These are phyloP conservation scores for Ophiostoma montium DNA, from an alignment of 2,329 filamentous ascomycete species.

Conservation along the genomic window DNA sequence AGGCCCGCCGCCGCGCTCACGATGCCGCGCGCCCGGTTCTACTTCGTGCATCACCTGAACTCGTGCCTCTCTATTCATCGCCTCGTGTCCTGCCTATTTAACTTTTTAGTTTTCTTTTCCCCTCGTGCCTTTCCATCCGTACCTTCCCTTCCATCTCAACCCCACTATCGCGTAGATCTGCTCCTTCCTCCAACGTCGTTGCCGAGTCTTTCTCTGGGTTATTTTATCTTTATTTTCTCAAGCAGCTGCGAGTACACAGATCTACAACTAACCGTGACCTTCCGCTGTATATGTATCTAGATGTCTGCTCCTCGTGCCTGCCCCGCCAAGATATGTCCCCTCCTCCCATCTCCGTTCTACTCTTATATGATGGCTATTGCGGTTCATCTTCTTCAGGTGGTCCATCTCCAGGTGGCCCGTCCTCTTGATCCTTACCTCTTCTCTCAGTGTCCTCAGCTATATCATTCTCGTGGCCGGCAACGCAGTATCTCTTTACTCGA, in stretches of 20 bases:
- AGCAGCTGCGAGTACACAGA: too few relatives aligned
- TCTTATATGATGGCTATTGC: neutral
- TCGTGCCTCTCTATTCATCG: neutral
- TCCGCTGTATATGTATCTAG: neutral
- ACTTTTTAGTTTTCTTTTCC: neutral
- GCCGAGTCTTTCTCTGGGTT: neutral
- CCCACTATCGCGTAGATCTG: neutral
- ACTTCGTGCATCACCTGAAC: conserved; percentile 3
- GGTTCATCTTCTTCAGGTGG: neutral
- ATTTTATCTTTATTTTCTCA: too few relatives aligned
- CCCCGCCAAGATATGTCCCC: conserved; percentile 3
- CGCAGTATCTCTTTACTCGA: too few relatives aligned
- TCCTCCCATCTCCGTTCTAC: neutral
- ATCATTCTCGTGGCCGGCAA: too few relatives aligned
- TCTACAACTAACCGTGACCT: neutral
- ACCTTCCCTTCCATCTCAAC: neutral
- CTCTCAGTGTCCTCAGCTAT: too few relatives aligned
- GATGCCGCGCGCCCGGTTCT: conserved; percentile 6
- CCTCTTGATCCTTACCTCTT: neutral
- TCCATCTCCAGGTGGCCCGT: too few relatives aligned
- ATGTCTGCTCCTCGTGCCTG: conserved; percentile 3
- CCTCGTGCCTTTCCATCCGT: neutral
- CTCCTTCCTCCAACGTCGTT: neutral
- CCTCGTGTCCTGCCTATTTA: neutral
- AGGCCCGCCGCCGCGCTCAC: conserved; percentile 9